These are phyloP conservation scores for Akanthomyces lecanii DNA, from an alignment of 2,329 filamentous ascomycete species.

Conservation along the genomic window DNA sequence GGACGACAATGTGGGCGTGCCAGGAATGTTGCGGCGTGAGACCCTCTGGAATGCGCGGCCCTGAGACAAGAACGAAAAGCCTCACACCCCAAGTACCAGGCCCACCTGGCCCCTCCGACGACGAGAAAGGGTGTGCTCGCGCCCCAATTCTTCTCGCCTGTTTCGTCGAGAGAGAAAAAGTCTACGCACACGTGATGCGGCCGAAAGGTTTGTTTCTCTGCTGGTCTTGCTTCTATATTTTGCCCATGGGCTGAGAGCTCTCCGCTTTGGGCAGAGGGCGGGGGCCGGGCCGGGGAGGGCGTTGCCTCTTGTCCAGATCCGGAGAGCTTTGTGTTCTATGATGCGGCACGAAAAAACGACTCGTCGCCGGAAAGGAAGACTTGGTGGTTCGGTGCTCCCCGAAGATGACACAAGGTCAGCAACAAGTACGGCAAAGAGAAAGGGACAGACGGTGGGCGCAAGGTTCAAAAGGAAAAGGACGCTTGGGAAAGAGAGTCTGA, in stretches of 20 bases:
- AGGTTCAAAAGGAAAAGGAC: not conserved
- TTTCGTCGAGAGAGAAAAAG: not conserved
- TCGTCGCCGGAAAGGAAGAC: not conserved
- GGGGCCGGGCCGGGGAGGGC: not conserved
- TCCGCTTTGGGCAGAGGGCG: not conserved
- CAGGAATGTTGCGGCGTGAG: conserved; percentile 17
- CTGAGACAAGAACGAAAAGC: conserved; percentile 36
- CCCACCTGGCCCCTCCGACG: conserved; percentile 17
- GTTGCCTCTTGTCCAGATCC: conserved; percentile 4
- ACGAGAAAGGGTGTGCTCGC: conserved; percentile 10
- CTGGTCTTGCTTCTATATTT: conserved; percentile 9
- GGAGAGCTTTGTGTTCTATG: not conserved
- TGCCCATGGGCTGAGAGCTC: not conserved
- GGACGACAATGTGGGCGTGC: conserved; percentile 31
- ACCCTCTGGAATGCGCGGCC: conserved; percentile 20
- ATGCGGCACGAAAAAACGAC: not conserved
- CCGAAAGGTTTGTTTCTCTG: conserved; percentile 10
- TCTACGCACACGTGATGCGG: conserved; percentile 12
- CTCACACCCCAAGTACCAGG: conserved; percentile 14
- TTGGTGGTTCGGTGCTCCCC: not conserved
- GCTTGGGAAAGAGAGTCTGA: not conserved
- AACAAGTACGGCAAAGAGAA: not conserved
- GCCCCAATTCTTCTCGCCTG: conserved; percentile 15
- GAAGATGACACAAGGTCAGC: not conserved
- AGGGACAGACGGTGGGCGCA: not conserved